phyloP scores from a whole-genome alignment of 2,329 filamentous ascomycete species.

The Chaetomiaceae sp. region DNA sequence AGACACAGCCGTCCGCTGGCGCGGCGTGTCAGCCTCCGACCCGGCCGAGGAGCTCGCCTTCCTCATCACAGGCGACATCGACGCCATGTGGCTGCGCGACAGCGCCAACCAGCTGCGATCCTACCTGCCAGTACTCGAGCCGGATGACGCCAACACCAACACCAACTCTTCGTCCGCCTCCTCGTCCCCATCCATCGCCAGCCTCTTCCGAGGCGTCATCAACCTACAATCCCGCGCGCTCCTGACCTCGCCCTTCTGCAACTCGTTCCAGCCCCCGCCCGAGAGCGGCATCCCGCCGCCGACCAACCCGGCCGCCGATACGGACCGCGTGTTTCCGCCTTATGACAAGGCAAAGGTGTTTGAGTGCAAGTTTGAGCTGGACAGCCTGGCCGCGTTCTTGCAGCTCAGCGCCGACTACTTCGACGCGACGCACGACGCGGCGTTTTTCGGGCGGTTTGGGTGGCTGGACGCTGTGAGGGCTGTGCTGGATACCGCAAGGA shows the following conservation, averaged over 20 bases:
- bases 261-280: conserved; percentile 84
- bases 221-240: conserved; percentile 73
- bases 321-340: conserved; percentile 58
- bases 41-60: conserved; percentile 59
- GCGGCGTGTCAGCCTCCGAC: conserved; percentile 53
- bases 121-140: conserved; percentile 60
- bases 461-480: conserved; percentile 71
- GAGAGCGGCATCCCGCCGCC: conserved; percentile 62
- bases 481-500: conserved; percentile 62
- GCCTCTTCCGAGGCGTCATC: conserved; percentile 67
- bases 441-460: conserved; percentile 65
- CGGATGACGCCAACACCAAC: conserved; percentile 33
- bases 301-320: conserved; percentile 52
- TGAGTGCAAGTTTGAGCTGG: conserved; percentile 95
- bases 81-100: conserved; percentile 37
- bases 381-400: conserved; percentile 83
- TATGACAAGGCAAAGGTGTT: conserved; percentile 70
- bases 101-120: conserved; percentile 65
- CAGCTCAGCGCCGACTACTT: conserved; percentile 78
- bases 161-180: too few species aligned
- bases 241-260: conserved; percentile 73
- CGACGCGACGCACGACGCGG: conserved; percentile 63
- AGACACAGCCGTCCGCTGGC: conserved; percentile 68
- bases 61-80: conserved; percentile 53
- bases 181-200: too few species aligned